Conservation (phyloP, 306 rosid species). For the Rosa rugosa region DNA sequence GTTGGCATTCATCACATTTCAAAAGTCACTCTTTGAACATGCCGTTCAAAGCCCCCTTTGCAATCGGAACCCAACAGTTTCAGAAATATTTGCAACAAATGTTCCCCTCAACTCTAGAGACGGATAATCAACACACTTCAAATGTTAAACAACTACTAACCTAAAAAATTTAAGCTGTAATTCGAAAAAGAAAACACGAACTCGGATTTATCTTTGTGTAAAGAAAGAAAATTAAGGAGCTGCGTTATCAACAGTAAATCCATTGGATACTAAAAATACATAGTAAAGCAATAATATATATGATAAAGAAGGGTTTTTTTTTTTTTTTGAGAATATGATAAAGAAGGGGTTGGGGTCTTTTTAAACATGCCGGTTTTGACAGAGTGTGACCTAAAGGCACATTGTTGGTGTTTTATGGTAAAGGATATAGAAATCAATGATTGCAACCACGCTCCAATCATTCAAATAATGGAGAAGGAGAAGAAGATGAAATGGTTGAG, state of each 20-base stretch:
- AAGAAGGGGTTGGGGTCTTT: not conserved
- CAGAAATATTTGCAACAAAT: not conserved
- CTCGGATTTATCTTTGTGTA: not conserved
- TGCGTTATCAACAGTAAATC: not conserved
- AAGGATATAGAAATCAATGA: constrained; percentile 26
- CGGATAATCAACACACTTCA: too few species aligned
- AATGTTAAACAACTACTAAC: not conserved
- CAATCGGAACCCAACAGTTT: not conserved
- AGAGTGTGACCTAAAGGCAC: constrained; percentile 1
- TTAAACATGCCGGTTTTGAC: constrained; percentile 2
- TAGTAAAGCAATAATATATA: not conserved
- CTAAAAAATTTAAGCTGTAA: not conserved
- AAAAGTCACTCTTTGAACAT: not conserved
- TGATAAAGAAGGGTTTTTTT: not conserved
- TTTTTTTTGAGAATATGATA: too few species aligned
- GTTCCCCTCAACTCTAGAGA: not conserved
- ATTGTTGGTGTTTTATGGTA: constrained; percentile 24
- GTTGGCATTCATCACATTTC: not conserved
- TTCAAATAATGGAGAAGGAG: constrained; percentile 3
- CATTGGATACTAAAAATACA: not conserved
- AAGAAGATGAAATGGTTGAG: not conserved
- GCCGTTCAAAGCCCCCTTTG: not conserved
- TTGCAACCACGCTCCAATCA: constrained; percentile 39
- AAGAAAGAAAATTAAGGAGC: not conserved
- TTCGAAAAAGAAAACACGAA: not conserved